A percentile compares a stretch with the other conserved stretches of the same genome.
Evolutionary conservation across 257 asterid species (phyloP).

Genomic region (Solanum tacnaense): DNA sequence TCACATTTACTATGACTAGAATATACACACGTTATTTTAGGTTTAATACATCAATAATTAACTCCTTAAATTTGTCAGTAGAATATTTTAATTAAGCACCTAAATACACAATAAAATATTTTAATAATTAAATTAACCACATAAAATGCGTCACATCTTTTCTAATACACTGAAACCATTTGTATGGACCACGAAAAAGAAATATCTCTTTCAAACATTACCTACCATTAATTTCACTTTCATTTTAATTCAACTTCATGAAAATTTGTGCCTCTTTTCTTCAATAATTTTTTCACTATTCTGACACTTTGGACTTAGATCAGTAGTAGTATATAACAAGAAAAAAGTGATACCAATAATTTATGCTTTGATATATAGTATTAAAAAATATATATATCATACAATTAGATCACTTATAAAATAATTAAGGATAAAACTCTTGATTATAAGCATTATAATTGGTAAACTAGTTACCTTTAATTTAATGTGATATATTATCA

Average conservation of each 20-base stretch:
- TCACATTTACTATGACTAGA: not conserved
- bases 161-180: too few species aligned
- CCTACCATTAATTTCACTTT: not conserved
- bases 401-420: not conserved
- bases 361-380: not conserved
- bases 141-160: too few species aligned
- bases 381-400: too few species aligned
- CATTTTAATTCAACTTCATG: not conserved
- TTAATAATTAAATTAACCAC: too few species aligned
- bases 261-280: not conserved
- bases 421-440: not conserved
- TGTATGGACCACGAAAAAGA: not conserved
- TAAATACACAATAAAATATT: too few species aligned
- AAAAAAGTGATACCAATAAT: not conserved
- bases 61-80: too few species aligned
- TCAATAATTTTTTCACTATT: not conserved
- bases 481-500: not conserved
- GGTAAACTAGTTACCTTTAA: not conserved
- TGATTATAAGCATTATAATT: not conserved
- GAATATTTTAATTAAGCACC: rapidly evolving
- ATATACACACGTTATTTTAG: not conserved
- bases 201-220: not conserved
- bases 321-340: not conserved
- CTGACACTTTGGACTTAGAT: not conserved
- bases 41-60: not conserved